These are phyloP conservation scores for Lactarius indigo DNA, from an alignment of 768 basidiomycete species.

Conservation along the genomic window DNA sequence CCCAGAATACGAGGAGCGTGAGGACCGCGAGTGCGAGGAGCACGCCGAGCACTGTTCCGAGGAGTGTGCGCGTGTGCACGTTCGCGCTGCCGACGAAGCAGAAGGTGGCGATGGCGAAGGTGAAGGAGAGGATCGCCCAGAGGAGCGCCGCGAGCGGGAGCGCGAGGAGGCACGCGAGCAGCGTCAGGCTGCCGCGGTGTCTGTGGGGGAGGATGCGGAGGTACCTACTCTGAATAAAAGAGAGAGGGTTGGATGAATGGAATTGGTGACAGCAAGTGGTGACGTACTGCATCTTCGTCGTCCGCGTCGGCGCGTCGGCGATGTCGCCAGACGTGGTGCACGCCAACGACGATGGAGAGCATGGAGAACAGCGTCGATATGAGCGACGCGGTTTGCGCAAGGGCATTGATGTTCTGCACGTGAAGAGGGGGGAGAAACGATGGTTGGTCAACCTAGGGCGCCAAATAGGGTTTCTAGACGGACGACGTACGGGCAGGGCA, in stretches of 20 bases:
- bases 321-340: conserved; percentile 30
- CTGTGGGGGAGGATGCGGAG: neutral
- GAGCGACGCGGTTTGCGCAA: conserved; percentile 18
- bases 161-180: conserved; percentile 6
- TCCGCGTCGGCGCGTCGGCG: conserved; percentile 23
- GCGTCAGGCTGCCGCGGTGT: neutral
- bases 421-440: no score
- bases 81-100: neutral
- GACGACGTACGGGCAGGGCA: neutral
- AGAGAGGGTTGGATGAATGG: no score
- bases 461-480: neutral
- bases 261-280: neutral
- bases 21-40: neutral
- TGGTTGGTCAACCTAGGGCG: neutral
- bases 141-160: conserved; percentile 14
- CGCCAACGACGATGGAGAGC: conserved; percentile 24
- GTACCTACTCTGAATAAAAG: conserved; percentile 1
- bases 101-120: neutral
- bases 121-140: conserved; percentile 14
- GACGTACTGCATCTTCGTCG: conserved; percentile 16
- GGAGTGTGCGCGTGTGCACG: conserved; percentile 2
- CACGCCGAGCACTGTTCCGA: conserved; percentile 7
- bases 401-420: neutral
- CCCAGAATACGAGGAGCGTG: conserved; percentile 14
- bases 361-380: conserved; percentile 26